Base-by-base conservation (phyloP, 345 rosid genomes). In the Populus simonii region DNA sequence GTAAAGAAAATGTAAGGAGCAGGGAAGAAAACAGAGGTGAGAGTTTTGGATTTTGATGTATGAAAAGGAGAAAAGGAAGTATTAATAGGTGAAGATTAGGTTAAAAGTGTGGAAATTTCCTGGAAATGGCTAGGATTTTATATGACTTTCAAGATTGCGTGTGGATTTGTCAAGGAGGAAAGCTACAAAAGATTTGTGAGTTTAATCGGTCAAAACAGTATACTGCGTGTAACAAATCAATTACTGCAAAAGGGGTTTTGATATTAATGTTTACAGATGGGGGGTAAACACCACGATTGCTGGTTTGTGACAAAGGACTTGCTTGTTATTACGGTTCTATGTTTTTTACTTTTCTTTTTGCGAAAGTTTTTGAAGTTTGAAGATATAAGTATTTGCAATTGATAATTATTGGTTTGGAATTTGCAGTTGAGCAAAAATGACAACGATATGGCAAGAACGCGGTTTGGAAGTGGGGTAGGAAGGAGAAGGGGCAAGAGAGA, bases 81-180 rank as follows among this genome's bases (percentile, higher is more conserved):
- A 51, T 65, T 87, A 75, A 78, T 59, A 68, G 76, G 74, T 79
- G 75, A 80, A 61, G 18, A 17, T 68, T 2, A n/a, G 72, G 41
- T n/a, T 29, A 33, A 67, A 47, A n/a, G 27, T 62, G 11, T 1
- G 41, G 92, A 88, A 89, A 82, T 85, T 90, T 86, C 94, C 49
- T 1, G 79, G 97, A 89, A 89, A 49, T 76, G 45, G 83, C 45
- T 18, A 31, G 16, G 51, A 80, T 45, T 31, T 1, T 9, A 43
- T 3, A 7, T 4, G 49, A 72, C 57, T 51, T 27, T 22, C 8
- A 11, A 68, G 76, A 80, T 87, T 80, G 89, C 94, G 91, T 89
- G 97, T 89, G 73, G 82, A 82, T 81, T 82, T 89, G 92, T 83
- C 88, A 87, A 89, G 79, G 82, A 49, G 8, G 75, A 61, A 78